A percentile compares a stretch with the other conserved stretches of the same genome.
Evolutionary conservation across 2,329 filamentous ascomycete species (phyloP).

Genomic region (Mycocentrospora acerina): DNA sequence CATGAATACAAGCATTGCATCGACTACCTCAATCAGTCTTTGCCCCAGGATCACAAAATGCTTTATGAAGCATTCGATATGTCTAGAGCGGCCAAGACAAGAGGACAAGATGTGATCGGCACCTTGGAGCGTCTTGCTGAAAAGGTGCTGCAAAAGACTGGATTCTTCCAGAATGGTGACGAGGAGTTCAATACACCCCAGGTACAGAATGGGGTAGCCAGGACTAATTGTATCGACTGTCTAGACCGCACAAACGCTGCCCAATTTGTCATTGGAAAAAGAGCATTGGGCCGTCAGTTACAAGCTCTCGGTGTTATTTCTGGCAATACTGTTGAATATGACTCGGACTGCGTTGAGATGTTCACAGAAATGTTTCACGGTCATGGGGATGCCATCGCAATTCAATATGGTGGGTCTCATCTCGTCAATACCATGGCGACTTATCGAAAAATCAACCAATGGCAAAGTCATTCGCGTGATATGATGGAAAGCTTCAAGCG

Average conservation of each 20-base stretch:
- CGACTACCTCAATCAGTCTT: constrained; percentile 89
- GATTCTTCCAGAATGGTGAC: constrained; percentile 94
- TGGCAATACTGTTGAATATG: constrained; percentile 79
- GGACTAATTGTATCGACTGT: constrained; percentile 98
- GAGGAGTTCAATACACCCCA: constrained; percentile 63
- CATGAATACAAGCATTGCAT: constrained; percentile 85
- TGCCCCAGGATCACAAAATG: constrained; percentile 81
- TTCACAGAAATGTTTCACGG: constrained; percentile 98
- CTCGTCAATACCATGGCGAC: constrained; percentile 99
- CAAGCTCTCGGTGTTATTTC: constrained; percentile 87
- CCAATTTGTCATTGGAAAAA: constrained; percentile 96
- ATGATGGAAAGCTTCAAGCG: constrained; percentile 99
- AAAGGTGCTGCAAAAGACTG: constrained; percentile 79
- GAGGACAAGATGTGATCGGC: constrained; percentile 90
- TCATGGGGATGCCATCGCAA: constrained; percentile 94
- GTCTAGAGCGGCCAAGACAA: constrained; percentile 88
- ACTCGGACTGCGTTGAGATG: constrained; percentile 92
- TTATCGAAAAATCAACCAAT: constrained; percentile 98
- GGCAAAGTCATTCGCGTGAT: constrained; percentile 94
- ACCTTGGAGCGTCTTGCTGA: constrained; percentile 88
- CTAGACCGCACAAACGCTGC: constrained; percentile 96
- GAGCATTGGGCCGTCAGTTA: constrained; percentile 87
- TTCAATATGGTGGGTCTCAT: constrained; percentile 96
- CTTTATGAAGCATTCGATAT: constrained; percentile 97
- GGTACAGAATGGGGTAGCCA: constrained; percentile 87